Base-by-base conservation (phyloP, 257 asterid species). In the Solanum corneliomulleri region DNA sequence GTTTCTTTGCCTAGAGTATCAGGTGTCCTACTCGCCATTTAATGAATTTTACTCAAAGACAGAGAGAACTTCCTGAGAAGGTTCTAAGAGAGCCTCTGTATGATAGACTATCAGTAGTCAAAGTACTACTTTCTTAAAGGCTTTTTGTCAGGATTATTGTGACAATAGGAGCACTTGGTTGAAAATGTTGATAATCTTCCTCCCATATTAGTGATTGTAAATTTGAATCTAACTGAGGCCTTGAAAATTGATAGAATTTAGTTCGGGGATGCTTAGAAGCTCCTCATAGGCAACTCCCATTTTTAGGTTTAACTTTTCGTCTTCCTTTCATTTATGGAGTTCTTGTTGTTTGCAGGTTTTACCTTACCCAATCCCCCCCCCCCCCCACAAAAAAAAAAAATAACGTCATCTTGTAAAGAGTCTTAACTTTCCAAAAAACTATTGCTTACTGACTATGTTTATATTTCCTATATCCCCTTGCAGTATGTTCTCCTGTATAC, bases 401-500 rank as follows among this genome's bases (percentile, higher is more conserved):
- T 12, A n/a, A 11, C 2, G 20, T 80, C 25, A 49, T 80, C 69
- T 20, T 80, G 68, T 80, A 47, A 49, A 80, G 27, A 16, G 21
- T 80, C 44, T 80, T 80, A 49, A 80, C 27, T 49, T 49, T 33
- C n/a, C 64, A 45, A 80, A 76, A 76, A 52, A 80, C 3, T 29
- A 47, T 80, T 47, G 85, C 33, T 80, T 80, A 49, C 39, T 76
- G 2, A 42, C 37, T 77, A 14, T 25, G 39, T 77, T 77, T 42
- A 25, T 76, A 77, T 77, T 44, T 45, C 83, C 82, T 75, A 3
- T 33, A 85, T 87, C 33, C 69, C 71, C 60, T 64, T 94, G 95
- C 98, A 97, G 99, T 97, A 95, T 87, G 94, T 92, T 88, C 95
- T 97, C 80, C 87, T 94, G 77, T 93, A 90, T 89, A 93, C 90